These are phyloP conservation scores for Scopulariopsis brevicaulis DNA, from an alignment of 2,329 filamentous ascomycete genomes.

Conservation along the genomic window DNA sequence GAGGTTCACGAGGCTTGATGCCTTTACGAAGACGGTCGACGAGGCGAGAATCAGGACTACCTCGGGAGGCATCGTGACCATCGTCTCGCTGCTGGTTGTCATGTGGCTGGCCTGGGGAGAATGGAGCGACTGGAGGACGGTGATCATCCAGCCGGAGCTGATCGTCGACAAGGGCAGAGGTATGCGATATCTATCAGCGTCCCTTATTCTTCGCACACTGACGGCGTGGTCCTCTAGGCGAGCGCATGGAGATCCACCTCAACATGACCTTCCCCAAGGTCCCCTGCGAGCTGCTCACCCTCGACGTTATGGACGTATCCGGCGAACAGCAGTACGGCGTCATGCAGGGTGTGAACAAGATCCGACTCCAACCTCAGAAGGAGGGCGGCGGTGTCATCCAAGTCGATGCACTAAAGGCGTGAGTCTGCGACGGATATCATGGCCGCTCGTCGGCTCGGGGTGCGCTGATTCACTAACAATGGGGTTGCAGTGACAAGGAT, in stretches of 20 bases:
- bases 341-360: slow-evolving; percentile 84
- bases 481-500: slow-evolving; percentile 34
- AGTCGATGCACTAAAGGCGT: slow-evolving; percentile 55
- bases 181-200: slow-evolving; percentile 24
- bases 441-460: background rate
- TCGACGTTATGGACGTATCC: slow-evolving; percentile 98
- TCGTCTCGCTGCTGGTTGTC: slow-evolving; percentile 79
- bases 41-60: slow-evolving; percentile 94
- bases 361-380: slow-evolving; percentile 59
- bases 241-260: slow-evolving; percentile 98
- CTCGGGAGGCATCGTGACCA: slow-evolving; percentile 89
- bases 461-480: background rate
- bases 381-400: slow-evolving; percentile 73
- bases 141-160: slow-evolving; percentile 81
- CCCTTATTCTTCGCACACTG: background rate
- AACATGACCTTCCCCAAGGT: slow-evolving; percentile 93
- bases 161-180: slow-evolving; percentile 95
- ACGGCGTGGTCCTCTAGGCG: slow-evolving; percentile 40
- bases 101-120: slow-evolving; percentile 86
- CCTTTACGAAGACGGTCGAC: slow-evolving; percentile 98
- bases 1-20: slow-evolving; percentile 90
- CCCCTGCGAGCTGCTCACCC: slow-evolving; percentile 87
- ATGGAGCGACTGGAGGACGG: slow-evolving; percentile 84
- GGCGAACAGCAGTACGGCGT: slow-evolving; percentile 94
- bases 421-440: slow-evolving; percentile 18